Conservation (phyloP, 2,329 filamentous ascomycete species). For the Aspergillus sp. region DNA sequence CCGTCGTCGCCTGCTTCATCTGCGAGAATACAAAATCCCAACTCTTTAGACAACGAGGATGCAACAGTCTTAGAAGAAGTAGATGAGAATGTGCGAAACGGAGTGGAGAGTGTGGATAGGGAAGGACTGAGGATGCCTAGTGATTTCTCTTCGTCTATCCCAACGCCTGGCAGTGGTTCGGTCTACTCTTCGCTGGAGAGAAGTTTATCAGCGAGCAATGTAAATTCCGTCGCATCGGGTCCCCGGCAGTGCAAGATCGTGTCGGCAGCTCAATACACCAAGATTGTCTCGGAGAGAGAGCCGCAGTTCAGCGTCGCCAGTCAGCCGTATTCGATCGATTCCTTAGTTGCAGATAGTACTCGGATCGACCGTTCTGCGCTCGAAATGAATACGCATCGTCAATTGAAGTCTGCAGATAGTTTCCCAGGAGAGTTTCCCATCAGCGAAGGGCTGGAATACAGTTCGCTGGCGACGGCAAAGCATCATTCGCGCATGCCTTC, state of each 20-base stretch:
- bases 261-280: slow-evolving; percentile 16
- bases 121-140: not conserved
- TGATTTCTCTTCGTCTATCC: not conserved
- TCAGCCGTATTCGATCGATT: slow-evolving; percentile 16
- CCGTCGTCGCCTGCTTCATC: not conserved
- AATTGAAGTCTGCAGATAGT: slow-evolving; percentile 27
- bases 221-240: slow-evolving; percentile 8
- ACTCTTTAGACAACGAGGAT: not conserved
- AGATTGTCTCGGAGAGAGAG: slow-evolving; percentile 13
- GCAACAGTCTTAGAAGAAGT: not conserved
- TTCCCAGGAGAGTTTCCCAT: slow-evolving; percentile 35
- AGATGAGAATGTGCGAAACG: not conserved
- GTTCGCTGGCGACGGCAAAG: slow-evolving; percentile 25
- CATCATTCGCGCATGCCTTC: slow-evolving; percentile 20
- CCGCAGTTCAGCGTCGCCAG: slow-evolving; percentile 10
- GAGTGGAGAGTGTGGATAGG: not conserved
- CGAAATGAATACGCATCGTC: slow-evolving; percentile 13
- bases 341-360: slow-evolving; percentile 9
- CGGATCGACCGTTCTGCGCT: slow-evolving; percentile 12
- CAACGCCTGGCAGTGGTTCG: slow-evolving; percentile 19
- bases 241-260: slow-evolving; percentile 10
- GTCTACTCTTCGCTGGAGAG: slow-evolving; percentile 21
- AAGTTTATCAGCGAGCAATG: slow-evolving; percentile 11
- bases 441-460: slow-evolving; percentile 29
- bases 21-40: not conserved